phyloP scores from a whole-genome alignment of 176 grass and related monocot species.

The Triticum turgidum region DNA sequence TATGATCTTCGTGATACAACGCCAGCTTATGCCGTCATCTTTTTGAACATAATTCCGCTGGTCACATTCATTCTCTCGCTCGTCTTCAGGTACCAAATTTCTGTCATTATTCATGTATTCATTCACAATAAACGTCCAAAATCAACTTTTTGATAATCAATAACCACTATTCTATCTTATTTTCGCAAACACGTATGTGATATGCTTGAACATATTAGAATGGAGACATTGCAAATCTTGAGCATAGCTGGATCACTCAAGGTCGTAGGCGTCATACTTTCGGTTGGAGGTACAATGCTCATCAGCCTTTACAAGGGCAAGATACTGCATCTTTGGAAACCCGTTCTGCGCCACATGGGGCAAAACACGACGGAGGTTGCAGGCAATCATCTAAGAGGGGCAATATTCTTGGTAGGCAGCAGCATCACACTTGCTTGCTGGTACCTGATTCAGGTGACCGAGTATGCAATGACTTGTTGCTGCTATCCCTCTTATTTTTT shows the following conservation, averaged over 20 bases:
- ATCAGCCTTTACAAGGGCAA: slow-evolving; percentile 66
- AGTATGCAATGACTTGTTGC: not conserved
- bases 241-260: slow-evolving; percentile 29
- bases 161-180: not conserved
- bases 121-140: not conserved
- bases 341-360: not conserved
- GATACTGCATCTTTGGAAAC: slow-evolving; percentile 36
- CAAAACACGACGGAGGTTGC: not conserved
- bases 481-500: not conserved
- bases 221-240: slow-evolving; percentile 35
- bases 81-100: slow-evolving; percentile 41
- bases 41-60: slow-evolving; percentile 51
- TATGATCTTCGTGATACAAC: slow-evolving; percentile 55
- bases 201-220: slow-evolving; percentile 10
- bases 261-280: slow-evolving; percentile 28
- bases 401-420: slow-evolving; percentile 35
- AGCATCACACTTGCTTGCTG: slow-evolving; percentile 54
- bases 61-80: slow-evolving; percentile 51
- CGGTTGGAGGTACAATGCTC: slow-evolving; percentile 48
- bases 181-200: not conserved
- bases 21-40: slow-evolving; percentile 47
- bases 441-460: slow-evolving; percentile 50
- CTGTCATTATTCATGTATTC: not conserved
- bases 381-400: slow-evolving; percentile 35
- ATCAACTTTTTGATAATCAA: not conserved